Evolutionary conservation across 1,139 yeast genomes (phyloP).

Genomic region (Suhomyces bokatorum): DNA sequence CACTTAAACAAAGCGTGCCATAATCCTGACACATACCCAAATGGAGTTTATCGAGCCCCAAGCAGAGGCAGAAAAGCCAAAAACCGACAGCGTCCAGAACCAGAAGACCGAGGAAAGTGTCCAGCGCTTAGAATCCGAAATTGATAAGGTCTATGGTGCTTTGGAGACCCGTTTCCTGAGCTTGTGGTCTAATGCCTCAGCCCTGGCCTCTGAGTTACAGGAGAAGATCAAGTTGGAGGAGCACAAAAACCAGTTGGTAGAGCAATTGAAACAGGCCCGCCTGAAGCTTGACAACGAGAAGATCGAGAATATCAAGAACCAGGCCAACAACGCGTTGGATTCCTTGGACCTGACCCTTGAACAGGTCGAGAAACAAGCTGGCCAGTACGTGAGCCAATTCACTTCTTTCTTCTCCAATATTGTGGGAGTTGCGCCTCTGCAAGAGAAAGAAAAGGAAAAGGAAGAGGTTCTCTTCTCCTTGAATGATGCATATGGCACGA

Average conservation of each 20-base stretch:
- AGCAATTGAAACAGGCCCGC: conserved; percentile 36
- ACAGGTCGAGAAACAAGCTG: conserved; percentile 63
- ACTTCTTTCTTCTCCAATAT: conserved; percentile 60
- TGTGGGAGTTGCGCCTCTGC: conserved; percentile 40
- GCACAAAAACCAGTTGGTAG: conserved; percentile 36
- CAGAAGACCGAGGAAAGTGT: conserved; percentile 45
- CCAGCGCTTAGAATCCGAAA: conserved; percentile 50
- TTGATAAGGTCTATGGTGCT: conserved; percentile 51
- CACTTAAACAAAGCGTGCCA: background rate
- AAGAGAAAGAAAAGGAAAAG: conserved; percentile 10
- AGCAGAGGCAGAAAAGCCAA: conserved; percentile 20
- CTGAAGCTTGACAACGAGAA: conserved; percentile 25
- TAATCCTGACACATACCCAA: conserved; percentile 1
- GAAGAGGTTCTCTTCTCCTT: conserved; percentile 28
- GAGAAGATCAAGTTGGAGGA: conserved; percentile 44
- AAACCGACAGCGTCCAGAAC: conserved; percentile 8
- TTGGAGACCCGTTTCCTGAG: conserved; percentile 45
- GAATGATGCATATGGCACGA: conserved; percentile 38
- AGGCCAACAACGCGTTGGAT: conserved; percentile 63
- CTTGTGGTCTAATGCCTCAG: conserved; percentile 39
- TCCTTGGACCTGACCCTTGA: conserved; percentile 68
- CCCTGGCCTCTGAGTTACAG: conserved; percentile 34
- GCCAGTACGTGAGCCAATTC: conserved; percentile 55
- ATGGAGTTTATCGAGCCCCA: conserved; percentile 41
- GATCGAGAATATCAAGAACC: conserved; percentile 30